phyloP scores from a whole-genome alignment of 345 rosid species.

The Excoecaria cochinchinensis region DNA sequence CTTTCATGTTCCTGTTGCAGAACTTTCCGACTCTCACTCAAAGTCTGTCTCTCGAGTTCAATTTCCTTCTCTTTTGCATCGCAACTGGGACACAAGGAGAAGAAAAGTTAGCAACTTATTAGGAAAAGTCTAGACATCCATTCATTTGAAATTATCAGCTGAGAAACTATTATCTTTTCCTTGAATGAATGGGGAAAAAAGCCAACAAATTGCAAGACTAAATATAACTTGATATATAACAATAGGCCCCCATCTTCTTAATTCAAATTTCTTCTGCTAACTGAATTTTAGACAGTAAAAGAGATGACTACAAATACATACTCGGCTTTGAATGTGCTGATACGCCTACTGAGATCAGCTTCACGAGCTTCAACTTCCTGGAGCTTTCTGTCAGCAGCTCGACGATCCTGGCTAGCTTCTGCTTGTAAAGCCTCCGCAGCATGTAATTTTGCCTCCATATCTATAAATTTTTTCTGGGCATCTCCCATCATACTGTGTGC shows the following conservation, averaged over 20 bases:
- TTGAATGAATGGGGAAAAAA: neutral
- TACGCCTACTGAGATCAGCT: conserved; percentile 68
- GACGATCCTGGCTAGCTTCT: conserved; percentile 65
- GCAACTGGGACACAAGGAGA: conserved; percentile 47
- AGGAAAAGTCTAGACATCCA: neutral
- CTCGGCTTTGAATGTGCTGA: conserved; percentile 68
- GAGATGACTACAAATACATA: conserved; percentile 37
- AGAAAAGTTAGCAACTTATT: conserved; percentile 9
- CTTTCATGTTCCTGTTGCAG: conserved; percentile 81
- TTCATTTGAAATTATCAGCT: neutral
- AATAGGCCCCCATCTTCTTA: neutral
- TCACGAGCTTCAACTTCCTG: conserved; percentile 81
- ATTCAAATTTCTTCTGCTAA: neutral
- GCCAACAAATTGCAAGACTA: neutral
- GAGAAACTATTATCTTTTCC: neutral
- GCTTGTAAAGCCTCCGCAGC: conserved; percentile 73
- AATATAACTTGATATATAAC: neutral
- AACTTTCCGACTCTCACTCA: conserved; percentile 69
- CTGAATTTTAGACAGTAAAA: conserved; percentile 1
- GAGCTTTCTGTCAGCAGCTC: conserved; percentile 81
- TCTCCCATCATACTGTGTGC: conserved; percentile 63
- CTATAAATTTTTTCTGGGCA: conserved; percentile 60
- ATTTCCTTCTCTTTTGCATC: conserved; percentile 79
- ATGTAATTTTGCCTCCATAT: conserved; percentile 60
- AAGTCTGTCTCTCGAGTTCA: conserved; percentile 54